Percentiles rank a stretch among this genome's conserved stretches.
Conservation (phyloP, 495 filamentous ascomycete genomes). For the Penicillium canariense region DNA sequence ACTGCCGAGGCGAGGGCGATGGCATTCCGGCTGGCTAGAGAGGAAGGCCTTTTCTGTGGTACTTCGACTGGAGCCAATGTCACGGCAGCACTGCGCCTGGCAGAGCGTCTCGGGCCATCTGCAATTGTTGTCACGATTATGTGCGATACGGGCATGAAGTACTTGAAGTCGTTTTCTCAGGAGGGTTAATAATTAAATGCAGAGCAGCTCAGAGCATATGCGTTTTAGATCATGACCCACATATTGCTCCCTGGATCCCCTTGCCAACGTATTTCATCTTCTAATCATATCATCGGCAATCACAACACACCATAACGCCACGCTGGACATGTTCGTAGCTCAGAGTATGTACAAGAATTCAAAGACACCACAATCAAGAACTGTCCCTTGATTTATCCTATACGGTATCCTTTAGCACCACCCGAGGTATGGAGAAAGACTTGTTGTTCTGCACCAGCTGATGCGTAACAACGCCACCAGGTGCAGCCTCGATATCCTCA, state of each 20-base stretch:
- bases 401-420: constrained; percentile 3
- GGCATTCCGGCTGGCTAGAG: no score
- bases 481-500: constrained; percentile 11
- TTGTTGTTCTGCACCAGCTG: constrained; percentile 2
- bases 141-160: no score
- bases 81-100: no score
- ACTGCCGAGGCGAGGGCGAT: no score
- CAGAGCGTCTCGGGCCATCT: no score
- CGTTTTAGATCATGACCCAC: neutral
- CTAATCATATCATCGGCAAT: neutral
- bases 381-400: neutral
- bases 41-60: no score
- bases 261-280: neutral
- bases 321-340: neutral
- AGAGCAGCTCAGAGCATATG: neutral
- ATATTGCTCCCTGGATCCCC: no score
- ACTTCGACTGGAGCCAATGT: no score
- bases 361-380: neutral
- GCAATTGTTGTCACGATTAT: no score
- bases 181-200: no score
- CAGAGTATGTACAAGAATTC: neutral
- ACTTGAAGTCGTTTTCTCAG: no score
- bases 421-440: constrained; percentile 13
- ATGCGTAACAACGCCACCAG: neutral
- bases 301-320: neutral